A percentile compares a stretch with the other conserved stretches of the same genome.
These are phyloP conservation scores for Thelonectria blattea DNA, from an alignment of 2,329 filamentous ascomycete species.

Conservation along the genomic window DNA sequence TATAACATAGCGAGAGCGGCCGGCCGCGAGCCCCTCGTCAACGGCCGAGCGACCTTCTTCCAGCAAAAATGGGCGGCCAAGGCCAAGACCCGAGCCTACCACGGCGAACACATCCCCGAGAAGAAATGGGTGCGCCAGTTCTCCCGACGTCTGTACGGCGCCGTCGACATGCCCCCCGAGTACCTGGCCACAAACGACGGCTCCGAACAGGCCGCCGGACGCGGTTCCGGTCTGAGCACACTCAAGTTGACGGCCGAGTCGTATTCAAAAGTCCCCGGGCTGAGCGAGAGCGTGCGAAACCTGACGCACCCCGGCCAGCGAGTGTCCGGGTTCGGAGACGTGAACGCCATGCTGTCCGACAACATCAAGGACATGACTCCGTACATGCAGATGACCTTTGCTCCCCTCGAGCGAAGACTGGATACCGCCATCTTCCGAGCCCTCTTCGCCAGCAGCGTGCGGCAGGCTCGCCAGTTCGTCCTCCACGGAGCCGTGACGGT, in stretches of 20 bases:
- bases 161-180: constrained; percentile 81
- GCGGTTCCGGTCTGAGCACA: constrained; percentile 72
- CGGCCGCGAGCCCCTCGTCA: constrained; percentile 41
- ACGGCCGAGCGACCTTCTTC: constrained; percentile 74
- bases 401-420: constrained; percentile 85
- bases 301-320: constrained; percentile 32
- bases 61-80: constrained; percentile 99
- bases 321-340: constrained; percentile 39
- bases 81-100: constrained; percentile 81
- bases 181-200: constrained; percentile 85
- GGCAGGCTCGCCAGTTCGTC: constrained; percentile 93
- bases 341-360: constrained; percentile 43
- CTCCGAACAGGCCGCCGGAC: constrained; percentile 79
- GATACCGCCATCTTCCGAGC: constrained; percentile 95
- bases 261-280: constrained; percentile 41
- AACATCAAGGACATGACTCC: constrained; percentile 66
- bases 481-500: constrained; percentile 93
- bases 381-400: constrained; percentile 96
- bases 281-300: constrained; percentile 25
- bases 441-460: constrained; percentile 89
- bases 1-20: constrained; percentile 73
- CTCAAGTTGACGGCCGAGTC: constrained; percentile 42
- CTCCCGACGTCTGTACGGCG: constrained; percentile 77
- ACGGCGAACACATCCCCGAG: constrained; percentile 93
- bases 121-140: constrained; percentile 96